Conservation (phyloP, 176 grass and related monocot species). For the Calamus simplicifolius region DNA sequence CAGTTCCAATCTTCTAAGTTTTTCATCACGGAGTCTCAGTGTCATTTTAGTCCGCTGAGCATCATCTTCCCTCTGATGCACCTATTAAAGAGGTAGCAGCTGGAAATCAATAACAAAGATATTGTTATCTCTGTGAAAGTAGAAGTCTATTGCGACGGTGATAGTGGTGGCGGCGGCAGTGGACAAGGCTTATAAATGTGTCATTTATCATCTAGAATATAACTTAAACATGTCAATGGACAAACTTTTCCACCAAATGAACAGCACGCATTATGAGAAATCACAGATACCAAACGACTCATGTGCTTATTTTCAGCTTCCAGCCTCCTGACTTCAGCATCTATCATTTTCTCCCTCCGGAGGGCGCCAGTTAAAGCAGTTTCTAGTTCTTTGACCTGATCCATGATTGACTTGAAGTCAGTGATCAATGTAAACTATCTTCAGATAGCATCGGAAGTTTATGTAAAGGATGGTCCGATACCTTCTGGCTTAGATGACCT, state of each 20-base stretch:
- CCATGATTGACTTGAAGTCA: constrained; percentile 13
- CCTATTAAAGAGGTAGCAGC: constrained; percentile 25
- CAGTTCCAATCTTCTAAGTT: constrained; percentile 35
- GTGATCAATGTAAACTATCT: not conserved
- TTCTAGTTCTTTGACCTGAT: constrained; percentile 66
- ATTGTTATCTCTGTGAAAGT: too few relatives aligned
- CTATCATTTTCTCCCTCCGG: constrained; percentile 73
- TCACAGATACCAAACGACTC: constrained; percentile 46
- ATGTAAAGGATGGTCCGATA: not conserved
- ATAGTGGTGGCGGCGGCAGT: too few relatives aligned
- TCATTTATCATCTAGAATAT: too few relatives aligned
- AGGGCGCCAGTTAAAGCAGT: constrained; percentile 60
- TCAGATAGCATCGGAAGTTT: too few relatives aligned
- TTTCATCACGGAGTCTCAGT: constrained; percentile 50
- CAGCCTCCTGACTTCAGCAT: constrained; percentile 49
- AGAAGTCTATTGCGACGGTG: too few relatives aligned
- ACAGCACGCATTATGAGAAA: too few relatives aligned
- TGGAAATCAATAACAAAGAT: too few relatives aligned
- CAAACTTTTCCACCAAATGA: too few relatives aligned
- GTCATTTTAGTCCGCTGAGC: constrained; percentile 29
- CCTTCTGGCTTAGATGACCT: constrained; percentile 55
- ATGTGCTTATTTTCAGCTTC: constrained; percentile 78
- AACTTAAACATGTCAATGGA: too few relatives aligned
- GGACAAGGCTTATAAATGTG: too few relatives aligned
- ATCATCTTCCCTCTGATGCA: constrained; percentile 65